Evolutionary conservation across 257 asterid species (phyloP).

Genomic region (Cordia subcordata): DNA sequence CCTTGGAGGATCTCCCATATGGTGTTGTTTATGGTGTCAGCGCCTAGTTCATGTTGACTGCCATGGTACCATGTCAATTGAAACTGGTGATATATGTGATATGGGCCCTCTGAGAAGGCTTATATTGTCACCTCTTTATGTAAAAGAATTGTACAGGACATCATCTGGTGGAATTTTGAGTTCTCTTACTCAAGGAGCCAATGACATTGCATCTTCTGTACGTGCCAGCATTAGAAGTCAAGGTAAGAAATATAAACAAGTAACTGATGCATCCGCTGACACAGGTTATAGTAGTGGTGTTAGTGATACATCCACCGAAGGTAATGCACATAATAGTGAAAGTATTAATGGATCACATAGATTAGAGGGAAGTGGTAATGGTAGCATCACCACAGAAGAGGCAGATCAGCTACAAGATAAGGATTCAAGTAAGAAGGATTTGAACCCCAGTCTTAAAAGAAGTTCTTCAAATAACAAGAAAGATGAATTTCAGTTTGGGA

Average conservation of each 20-base stretch:
- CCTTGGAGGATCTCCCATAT: constrained; percentile 95
- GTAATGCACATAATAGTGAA: constrained; percentile 36
- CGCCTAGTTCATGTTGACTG: constrained; percentile 96
- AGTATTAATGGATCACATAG: constrained; percentile 39
- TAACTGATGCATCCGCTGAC: constrained; percentile 47
- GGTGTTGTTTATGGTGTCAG: constrained; percentile 99
- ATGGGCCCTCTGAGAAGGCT: constrained; percentile 86
- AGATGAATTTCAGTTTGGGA: constrained; percentile 52
- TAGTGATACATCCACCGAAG: constrained; percentile 53
- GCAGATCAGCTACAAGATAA: constrained; percentile 39
- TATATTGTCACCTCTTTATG: constrained; percentile 79
- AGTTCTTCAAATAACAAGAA: constrained; percentile 57
- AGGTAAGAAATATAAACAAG: constrained; percentile 68
- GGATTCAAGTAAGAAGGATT: constrained; percentile 49
- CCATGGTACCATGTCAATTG: constrained; percentile 72
- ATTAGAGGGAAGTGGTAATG: constrained; percentile 49
- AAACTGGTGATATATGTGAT: constrained; percentile 90
- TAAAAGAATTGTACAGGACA: constrained; percentile 48
- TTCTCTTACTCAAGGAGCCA: constrained; percentile 95
- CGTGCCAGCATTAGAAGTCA: constrained; percentile 91
- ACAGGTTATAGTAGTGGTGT: constrained; percentile 41
- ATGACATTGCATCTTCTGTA: constrained; percentile 93
- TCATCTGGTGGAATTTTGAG: constrained; percentile 77
- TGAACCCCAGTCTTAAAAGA: constrained; percentile 52
- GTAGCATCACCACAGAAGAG: constrained; percentile 36